Percentiles rank a stretch among this genome's conserved stretches.
These are phyloP conservation scores for Combretum micranthum DNA, from an alignment of 345 rosid genomes.

Conservation along the genomic window DNA sequence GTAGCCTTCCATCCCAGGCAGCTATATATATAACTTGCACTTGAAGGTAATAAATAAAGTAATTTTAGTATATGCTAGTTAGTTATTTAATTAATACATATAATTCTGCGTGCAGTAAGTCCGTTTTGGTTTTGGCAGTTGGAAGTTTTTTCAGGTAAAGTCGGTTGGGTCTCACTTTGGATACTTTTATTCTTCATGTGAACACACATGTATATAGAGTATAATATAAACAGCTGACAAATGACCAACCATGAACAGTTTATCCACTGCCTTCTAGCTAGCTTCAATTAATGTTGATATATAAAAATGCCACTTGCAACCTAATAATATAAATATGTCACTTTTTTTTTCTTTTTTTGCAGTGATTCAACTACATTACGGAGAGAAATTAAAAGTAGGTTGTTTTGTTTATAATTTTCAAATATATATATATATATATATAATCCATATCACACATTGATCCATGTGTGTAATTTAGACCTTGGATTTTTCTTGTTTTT, in stretches of 20 bases:
- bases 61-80: neutral
- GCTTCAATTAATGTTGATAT: too few species aligned
- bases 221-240: too few species aligned
- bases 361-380: too few species aligned
- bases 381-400: too few species aligned
- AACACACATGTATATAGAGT: neutral
- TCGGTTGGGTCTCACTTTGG: slow-evolving; percentile 14
- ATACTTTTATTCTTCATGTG: slow-evolving; percentile 5
- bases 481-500: neutral
- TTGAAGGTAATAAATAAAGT: neutral
- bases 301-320: too few species aligned
- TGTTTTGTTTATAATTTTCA: too few species aligned
- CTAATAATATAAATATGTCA: too few species aligned
- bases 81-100: neutral
- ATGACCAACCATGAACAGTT: too few species aligned
- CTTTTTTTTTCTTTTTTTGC: too few species aligned
- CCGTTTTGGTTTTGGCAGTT: slow-evolving; percentile 20
- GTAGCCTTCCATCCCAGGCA: slow-evolving; percentile 11
- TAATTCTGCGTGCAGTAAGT: neutral
- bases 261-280: too few species aligned
- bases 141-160: slow-evolving; percentile 40
- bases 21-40: neutral
- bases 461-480: neutral
- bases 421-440: too few species aligned
- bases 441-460: too few species aligned